Percentiles rank a stretch among this genome's conserved stretches.
These are phyloP conservation scores for Arctium lappa DNA, from an alignment of 129 eudicot species.

Conservation along the genomic window DNA sequence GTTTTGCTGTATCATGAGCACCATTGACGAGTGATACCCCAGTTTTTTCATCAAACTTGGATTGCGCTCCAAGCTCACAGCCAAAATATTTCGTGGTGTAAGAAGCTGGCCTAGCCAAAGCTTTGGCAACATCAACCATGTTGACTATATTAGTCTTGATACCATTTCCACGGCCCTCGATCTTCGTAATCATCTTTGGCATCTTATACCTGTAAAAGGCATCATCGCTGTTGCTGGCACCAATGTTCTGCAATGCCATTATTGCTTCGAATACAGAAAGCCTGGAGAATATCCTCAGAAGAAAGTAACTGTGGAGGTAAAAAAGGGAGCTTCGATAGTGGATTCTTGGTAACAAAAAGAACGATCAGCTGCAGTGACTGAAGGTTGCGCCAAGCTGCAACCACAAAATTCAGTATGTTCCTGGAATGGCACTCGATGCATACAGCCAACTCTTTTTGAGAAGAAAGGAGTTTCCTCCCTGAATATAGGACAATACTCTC, in stretches of 20 bases:
- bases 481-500: conserved; percentile 63
- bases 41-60: conserved; percentile 76
- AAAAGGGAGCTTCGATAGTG: neutral
- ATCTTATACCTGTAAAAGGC: conserved; percentile 89
- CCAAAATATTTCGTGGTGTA: conserved; percentile 80
- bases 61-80: conserved; percentile 76
- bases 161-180: conserved; percentile 94
- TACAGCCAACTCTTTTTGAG: conserved; percentile 37
- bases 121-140: conserved; percentile 86
- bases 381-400: conserved; percentile 48
- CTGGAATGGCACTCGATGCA: conserved; percentile 53
- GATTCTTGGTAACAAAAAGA: conserved; percentile 2
- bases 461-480: conserved; percentile 43
- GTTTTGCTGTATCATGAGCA: conserved; percentile 67
- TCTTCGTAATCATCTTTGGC: conserved; percentile 79
- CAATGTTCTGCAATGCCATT: conserved; percentile 81
- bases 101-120: conserved; percentile 81
- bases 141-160: conserved; percentile 78
- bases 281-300: conserved; percentile 9
- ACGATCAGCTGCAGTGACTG: neutral
- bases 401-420: conserved; percentile 29
- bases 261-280: neutral
- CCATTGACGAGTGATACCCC: conserved; percentile 76
- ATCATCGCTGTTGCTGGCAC: conserved; percentile 85
- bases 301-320: neutral